phyloP scores from a whole-genome alignment of 345 rosid genomes.

The Citrus australasica region DNA sequence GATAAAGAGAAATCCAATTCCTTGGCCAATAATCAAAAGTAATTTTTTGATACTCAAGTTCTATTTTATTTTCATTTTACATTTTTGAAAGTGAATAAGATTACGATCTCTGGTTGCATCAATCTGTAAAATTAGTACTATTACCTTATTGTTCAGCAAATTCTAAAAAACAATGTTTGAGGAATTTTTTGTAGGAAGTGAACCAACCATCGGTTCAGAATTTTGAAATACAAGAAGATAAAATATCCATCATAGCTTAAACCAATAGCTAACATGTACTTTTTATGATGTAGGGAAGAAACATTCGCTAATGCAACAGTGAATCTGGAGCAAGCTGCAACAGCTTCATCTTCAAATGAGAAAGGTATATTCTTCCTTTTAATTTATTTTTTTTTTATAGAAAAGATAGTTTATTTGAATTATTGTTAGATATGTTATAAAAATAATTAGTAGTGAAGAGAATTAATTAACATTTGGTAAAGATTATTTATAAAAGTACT shows the following conservation, averaged over 20 bases:
- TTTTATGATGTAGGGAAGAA: not conserved
- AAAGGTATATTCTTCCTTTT: not conserved
- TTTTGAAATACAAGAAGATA: not conserved
- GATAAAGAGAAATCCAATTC: not conserved
- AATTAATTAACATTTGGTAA: no score
- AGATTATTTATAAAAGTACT: no score
- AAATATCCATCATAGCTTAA: not conserved
- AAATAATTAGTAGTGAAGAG: no score
- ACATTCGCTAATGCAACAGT: not conserved
- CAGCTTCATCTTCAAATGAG: not conserved
- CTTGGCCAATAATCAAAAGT: not conserved
- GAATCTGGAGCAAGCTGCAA: not conserved
- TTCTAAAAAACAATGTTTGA: no score
- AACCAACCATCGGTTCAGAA: not conserved
- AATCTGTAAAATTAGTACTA: no score
- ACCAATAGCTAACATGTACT: not conserved
- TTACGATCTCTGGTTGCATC: not conserved
- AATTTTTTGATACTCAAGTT: not conserved
- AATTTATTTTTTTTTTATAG: not conserved
- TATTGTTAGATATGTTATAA: no score
- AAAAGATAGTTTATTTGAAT: not conserved
- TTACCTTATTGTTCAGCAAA: no score
- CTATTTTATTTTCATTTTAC: not conserved
- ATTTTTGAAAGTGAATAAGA: not conserved
- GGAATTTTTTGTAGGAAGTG: not conserved